Conservation (phyloP, 2,329 filamentous ascomycete genomes). For the Hypoxylon sp. region DNA sequence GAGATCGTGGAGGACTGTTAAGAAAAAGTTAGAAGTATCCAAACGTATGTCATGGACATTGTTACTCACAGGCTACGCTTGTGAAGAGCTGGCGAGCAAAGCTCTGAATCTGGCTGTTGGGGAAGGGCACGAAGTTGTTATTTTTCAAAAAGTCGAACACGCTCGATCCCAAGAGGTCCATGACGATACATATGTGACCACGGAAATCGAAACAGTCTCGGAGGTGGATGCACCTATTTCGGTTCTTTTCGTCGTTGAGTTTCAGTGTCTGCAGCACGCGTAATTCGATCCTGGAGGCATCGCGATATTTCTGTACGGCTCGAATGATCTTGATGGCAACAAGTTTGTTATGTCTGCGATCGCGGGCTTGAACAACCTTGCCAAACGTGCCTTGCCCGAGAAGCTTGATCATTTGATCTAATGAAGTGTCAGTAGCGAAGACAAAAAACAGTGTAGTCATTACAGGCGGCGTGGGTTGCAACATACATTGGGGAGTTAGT, state of each 20-base stretch:
- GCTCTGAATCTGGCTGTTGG: slow-evolving; percentile 96
- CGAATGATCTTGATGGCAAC: slow-evolving; percentile 98
- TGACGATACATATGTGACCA: slow-evolving; percentile 90
- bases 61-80: slow-evolving; percentile 90
- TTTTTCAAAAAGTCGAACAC: slow-evolving; percentile 98
- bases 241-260: slow-evolving; percentile 88
- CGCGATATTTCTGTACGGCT: slow-evolving; percentile 97
- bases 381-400: slow-evolving; percentile 98
- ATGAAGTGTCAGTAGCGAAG: slow-evolving; percentile 29
- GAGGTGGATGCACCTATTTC: slow-evolving; percentile 96
- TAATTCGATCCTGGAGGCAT: slow-evolving; percentile 93
- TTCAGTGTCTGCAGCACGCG: slow-evolving; percentile 90
- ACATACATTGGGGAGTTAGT: slow-evolving; percentile 88
- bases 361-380: slow-evolving; percentile 93
- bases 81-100: slow-evolving; percentile 96
- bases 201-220: slow-evolving; percentile 97
- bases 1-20: slow-evolving; percentile 96
- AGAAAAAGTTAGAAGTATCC: slow-evolving; percentile 36
- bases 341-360: slow-evolving; percentile 75
- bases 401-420: slow-evolving; percentile 87
- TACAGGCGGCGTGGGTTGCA: neutral
- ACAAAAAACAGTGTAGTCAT: neutral
- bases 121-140: slow-evolving; percentile 95
- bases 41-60: neutral
- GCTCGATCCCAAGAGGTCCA: slow-evolving; percentile 85